A percentile compares a stretch with the other conserved stretches of the same genome.
These are phyloP conservation scores for Ustulina deusta DNA, from an alignment of 2,329 filamentous ascomycete species.

Conservation along the genomic window DNA sequence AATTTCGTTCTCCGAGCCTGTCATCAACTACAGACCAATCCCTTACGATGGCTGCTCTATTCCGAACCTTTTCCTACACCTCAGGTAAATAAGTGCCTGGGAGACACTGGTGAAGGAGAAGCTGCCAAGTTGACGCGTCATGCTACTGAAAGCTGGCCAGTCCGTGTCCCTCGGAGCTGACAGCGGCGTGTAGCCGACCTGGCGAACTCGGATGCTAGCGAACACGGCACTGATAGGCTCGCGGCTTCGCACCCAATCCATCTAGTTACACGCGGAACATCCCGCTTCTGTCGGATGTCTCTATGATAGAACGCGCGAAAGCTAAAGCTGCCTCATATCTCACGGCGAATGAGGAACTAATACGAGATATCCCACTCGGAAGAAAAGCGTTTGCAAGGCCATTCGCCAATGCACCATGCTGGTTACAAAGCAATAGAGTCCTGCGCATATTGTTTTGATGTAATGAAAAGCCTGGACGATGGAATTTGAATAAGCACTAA, in stretches of 20 bases:
- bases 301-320: background rate
- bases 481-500: background rate
- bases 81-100: too few species aligned
- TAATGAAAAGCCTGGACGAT: background rate
- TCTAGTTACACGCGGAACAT: background rate
- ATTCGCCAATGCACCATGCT: too few species aligned
- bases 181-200: slow-evolving; percentile 74
- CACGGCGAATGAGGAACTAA: too few species aligned
- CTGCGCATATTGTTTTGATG: background rate
- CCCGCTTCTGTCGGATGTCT: background rate
- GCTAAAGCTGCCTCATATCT: background rate
- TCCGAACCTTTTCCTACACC: too few species aligned
- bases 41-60: too few species aligned
- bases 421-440: too few species aligned
- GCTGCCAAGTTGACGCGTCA: too few species aligned
- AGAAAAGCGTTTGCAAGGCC: background rate
- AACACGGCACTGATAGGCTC: slow-evolving; percentile 59
- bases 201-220: slow-evolving; percentile 65
- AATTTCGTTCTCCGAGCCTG: too few species aligned
- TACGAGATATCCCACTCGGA: too few species aligned
- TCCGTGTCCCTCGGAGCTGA: background rate
- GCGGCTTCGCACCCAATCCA: slow-evolving; percentile 65
- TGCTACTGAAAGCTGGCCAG: background rate
- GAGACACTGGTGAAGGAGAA: too few species aligned
- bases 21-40: too few species aligned